Conservation (phyloP, 2,329 filamentous ascomycete species). For the Aspergillus aculeatinus region DNA sequence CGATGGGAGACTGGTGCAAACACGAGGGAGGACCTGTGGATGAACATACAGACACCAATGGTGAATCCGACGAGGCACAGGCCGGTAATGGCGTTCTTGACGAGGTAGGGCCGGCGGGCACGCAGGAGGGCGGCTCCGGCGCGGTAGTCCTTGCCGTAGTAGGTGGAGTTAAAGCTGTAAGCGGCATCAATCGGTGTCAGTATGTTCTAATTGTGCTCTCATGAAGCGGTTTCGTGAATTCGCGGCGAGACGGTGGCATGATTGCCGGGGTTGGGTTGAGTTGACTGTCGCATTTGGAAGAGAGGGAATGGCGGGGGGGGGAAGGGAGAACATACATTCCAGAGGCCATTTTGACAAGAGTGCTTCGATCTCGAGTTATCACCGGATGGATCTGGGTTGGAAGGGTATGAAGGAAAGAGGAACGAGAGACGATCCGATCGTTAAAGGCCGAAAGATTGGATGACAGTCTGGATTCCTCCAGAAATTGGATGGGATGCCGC, state of each 20-base stretch:
- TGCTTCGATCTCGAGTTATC: background rate
- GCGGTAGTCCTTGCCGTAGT: conserved; percentile 86
- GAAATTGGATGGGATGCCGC: background rate
- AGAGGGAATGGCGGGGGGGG: background rate
- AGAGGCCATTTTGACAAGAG: conserved; percentile 12
- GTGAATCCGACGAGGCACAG: conserved; percentile 71
- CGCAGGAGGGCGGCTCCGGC: conserved; percentile 87
- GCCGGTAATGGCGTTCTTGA: conserved; percentile 85
- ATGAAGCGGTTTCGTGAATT: background rate
- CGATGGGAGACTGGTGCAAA: background rate
- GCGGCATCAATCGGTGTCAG: conserved; percentile 1
- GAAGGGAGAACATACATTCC: conserved; percentile 16
- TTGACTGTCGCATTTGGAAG: background rate
- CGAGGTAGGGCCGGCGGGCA: conserved; percentile 83
- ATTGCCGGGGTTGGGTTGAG: background rate
- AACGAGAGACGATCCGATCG: background rate
- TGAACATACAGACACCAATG: conserved; percentile 80
- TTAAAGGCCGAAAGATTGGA: background rate
- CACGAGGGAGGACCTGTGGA: background rate
- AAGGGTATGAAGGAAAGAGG: background rate
- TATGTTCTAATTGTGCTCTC: background rate
- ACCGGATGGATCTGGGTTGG: background rate
- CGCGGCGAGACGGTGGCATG: background rate
- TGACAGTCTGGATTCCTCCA: background rate
- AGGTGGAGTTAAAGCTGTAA: conserved; percentile 69